These are phyloP conservation scores for Mentha longifolia DNA, from an alignment of 257 asterid species.

Conservation along the genomic window DNA sequence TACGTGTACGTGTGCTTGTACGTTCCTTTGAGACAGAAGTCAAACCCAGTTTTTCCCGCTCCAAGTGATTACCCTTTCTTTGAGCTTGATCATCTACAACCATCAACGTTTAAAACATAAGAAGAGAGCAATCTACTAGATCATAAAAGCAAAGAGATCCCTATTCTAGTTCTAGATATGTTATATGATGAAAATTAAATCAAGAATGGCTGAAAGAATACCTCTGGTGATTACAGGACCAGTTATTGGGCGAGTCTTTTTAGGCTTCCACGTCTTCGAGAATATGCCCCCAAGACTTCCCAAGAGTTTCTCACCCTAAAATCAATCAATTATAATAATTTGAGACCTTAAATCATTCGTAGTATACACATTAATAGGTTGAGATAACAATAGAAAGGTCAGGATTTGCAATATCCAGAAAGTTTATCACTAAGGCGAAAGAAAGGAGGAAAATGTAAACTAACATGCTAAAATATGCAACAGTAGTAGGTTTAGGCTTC, in stretches of 20 bases:
- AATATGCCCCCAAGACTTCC: slow-evolving; percentile 96
- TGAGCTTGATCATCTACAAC: slow-evolving; percentile 69
- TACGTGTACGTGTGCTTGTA: slow-evolving; percentile 41
- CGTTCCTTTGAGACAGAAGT: slow-evolving; percentile 62
- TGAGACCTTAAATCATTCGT: slow-evolving; percentile 23
- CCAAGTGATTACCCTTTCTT: slow-evolving; percentile 78
- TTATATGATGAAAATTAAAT: slow-evolving; percentile 22
- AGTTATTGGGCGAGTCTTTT: slow-evolving; percentile 63
- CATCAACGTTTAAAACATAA: slow-evolving; percentile 34
- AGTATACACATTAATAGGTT: background rate
- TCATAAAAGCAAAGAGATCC: slow-evolving; percentile 22
- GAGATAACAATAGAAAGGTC: slow-evolving; percentile 1
- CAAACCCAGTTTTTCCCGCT: slow-evolving; percentile 88
- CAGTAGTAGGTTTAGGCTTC: background rate
- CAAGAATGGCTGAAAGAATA: slow-evolving; percentile 26
- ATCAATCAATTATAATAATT: slow-evolving; percentile 31
- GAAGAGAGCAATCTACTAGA: slow-evolving; percentile 25
- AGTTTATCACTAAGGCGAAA: background rate
- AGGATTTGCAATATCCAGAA: background rate
- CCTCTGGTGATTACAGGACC: slow-evolving; percentile 79
- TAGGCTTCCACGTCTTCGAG: slow-evolving; percentile 96
- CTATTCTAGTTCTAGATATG: slow-evolving; percentile 8
- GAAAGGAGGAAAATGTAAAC: background rate
- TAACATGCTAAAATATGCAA: background rate
- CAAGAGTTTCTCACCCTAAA: slow-evolving; percentile 94